These are phyloP conservation scores for Amesomyces nigricolor DNA, from an alignment of 2,329 filamentous ascomycete species.

Conservation along the genomic window DNA sequence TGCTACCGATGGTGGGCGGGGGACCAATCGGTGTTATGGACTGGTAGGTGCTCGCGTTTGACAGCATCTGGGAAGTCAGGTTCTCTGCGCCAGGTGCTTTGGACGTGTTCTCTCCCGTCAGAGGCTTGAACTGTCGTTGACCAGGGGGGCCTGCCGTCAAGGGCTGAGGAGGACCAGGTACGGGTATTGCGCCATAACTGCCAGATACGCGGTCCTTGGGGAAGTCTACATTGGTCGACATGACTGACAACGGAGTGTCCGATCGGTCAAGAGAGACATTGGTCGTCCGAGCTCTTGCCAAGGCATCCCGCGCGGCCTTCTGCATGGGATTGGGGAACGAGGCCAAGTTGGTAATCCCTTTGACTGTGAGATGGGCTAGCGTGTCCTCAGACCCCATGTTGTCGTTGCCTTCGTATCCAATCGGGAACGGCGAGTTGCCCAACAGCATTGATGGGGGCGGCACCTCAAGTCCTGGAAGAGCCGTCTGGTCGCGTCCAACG, in stretches of 20 bases:
- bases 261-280: conserved; percentile 20
- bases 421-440: conserved; percentile 25
- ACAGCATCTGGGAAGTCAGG: not conserved
- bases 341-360: conserved; percentile 48
- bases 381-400: conserved; percentile 29
- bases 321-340: conserved; percentile 53
- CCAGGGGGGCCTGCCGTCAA: conserved; percentile 52
- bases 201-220: conserved; percentile 12
- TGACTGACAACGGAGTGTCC: conserved; percentile 16
- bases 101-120: conserved; percentile 37
- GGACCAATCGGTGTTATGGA: not conserved
- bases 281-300: conserved; percentile 28
- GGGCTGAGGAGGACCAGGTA: conserved; percentile 42
- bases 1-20: not conserved
- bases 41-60: not conserved
- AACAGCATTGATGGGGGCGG: conserved; percentile 28
- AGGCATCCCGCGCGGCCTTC: conserved; percentile 44
- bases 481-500: conserved; percentile 6
- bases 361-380: conserved; percentile 37
- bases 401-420: conserved; percentile 26
- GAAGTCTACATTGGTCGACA: conserved; percentile 12
- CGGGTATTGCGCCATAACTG: conserved; percentile 20
- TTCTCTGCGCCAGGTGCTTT: conserved; percentile 29
- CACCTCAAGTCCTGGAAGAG: conserved; percentile 8
- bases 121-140: conserved; percentile 44